A percentile compares a stretch with the other conserved stretches of the same genome.
phyloP scores from a whole-genome alignment of 2,329 filamentous ascomycete genomes.

The Epicoccum sorghinum region DNA sequence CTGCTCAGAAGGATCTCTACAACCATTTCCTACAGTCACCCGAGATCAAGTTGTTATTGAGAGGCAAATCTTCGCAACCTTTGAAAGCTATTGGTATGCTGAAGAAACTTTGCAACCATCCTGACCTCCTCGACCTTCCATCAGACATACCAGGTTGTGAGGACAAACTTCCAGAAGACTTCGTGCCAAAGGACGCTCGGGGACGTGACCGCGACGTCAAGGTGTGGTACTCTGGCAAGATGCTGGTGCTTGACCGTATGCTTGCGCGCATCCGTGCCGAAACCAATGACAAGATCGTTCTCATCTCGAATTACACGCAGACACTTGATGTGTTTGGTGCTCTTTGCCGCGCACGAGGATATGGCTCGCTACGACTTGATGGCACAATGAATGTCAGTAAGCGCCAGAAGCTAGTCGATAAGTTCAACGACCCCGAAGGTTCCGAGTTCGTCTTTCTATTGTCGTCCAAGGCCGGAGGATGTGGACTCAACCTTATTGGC shows the following conservation, averaged over 20 bases:
- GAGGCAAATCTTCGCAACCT: conserved; percentile 93
- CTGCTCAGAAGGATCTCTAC: conserved; percentile 92
- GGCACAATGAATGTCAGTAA: conserved; percentile 98
- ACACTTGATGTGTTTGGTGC: conserved; percentile 94
- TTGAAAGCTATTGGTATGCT: conserved; percentile 95
- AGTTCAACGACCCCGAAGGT: conserved; percentile 92
- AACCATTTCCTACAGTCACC: conserved; percentile 97
- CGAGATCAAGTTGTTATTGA: conserved; percentile 87
- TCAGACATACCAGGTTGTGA: conserved; percentile 89
- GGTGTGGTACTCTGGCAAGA: conserved; percentile 96
- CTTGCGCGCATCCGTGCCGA: conserved; percentile 92
- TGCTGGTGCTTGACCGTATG: conserved; percentile 98
- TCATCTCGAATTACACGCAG: conserved; percentile 98
- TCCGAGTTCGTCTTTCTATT: conserved; percentile 94
- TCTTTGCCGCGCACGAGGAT: conserved; percentile 82
- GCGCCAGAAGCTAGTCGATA: conserved; percentile 94
- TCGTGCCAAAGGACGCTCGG: conserved; percentile 82
- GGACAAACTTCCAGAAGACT: conserved; percentile 80
- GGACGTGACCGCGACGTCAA: conserved; percentile 92
- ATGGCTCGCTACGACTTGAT: conserved; percentile 87
- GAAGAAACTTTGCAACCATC: conserved; percentile 98
- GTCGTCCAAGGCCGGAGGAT: conserved; percentile 94
- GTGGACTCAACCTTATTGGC: conserved; percentile 93
- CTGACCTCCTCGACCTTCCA: conserved; percentile 83
- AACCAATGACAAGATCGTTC: conserved; percentile 98